Evolutionary conservation across 2,329 filamentous ascomycete genomes (phyloP).

Genomic region (Ceratocystis albifundus): DNA sequence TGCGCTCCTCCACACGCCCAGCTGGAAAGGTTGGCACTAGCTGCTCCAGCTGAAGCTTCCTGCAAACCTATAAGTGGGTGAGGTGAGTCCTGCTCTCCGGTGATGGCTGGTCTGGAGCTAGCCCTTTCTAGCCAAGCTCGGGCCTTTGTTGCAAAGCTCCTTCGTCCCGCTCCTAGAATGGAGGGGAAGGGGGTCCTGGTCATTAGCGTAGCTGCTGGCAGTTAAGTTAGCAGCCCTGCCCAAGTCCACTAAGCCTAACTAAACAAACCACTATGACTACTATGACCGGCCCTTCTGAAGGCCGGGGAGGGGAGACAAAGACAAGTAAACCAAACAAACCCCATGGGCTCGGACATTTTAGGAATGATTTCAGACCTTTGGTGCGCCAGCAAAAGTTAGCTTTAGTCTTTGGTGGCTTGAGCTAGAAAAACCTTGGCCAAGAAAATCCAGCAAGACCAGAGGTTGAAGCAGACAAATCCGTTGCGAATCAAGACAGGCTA

Average conservation of each 20-base stretch:
- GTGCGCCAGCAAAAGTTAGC: background rate
- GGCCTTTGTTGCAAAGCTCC: constrained; percentile 10
- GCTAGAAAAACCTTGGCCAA: background rate
- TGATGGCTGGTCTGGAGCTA: background rate
- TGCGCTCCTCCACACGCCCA: background rate
- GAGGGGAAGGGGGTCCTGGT: background rate
- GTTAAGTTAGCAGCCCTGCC: background rate
- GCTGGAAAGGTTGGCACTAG: constrained; percentile 12
- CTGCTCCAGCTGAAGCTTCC: constrained; percentile 7
- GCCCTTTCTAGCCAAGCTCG: background rate
- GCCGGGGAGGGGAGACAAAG: background rate
- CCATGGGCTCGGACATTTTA: background rate
- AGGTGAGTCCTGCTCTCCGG: background rate
- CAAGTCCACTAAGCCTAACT: background rate
- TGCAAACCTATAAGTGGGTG: background rate
- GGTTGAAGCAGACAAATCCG: background rate
- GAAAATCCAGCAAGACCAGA: background rate
- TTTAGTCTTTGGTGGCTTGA: background rate
- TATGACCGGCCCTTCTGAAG: background rate
- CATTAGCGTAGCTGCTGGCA: background rate
- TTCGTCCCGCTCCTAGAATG: constrained; percentile 8
- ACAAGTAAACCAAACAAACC: background rate
- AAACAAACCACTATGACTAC: constrained; percentile 6
- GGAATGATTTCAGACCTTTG: background rate
- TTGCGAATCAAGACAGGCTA: background rate